phyloP scores from a whole-genome alignment of 495 filamentous ascomycete genomes.

The Lophiostoma macrostomum region DNA sequence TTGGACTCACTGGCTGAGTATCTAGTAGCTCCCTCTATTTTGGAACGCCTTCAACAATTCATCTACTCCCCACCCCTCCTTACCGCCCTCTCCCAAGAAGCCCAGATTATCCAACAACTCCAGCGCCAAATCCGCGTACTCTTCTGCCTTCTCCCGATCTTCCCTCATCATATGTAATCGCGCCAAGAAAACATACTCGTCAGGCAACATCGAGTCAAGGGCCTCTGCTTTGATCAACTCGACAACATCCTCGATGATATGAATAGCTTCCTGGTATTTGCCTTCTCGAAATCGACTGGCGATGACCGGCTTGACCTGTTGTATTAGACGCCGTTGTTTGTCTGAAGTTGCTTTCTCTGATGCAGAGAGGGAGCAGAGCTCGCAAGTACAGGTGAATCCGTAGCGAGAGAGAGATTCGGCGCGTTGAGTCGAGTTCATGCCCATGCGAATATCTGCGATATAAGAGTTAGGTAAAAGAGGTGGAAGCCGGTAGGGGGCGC shows the following conservation, averaged over 20 bases:
- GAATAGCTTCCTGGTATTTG: neutral
- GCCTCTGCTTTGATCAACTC: slow-evolving; percentile 15
- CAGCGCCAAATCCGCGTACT: neutral
- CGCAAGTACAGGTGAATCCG: slow-evolving; percentile 21
- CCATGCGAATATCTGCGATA: slow-evolving; percentile 7
- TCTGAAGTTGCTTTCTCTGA: slow-evolving; percentile 1
- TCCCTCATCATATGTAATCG: neutral
- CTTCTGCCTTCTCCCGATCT: slow-evolving; percentile 9
- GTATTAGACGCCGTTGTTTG: neutral
- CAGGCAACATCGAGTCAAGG: slow-evolving; percentile 1
- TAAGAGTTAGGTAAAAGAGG: neutral
- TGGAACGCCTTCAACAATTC: slow-evolving; percentile 18
- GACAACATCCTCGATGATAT: neutral
- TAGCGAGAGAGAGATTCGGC: slow-evolving; percentile 3
- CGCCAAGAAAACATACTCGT: slow-evolving; percentile 14
- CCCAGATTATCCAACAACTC: slow-evolving; percentile 9
- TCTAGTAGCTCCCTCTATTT: slow-evolving; percentile 2
- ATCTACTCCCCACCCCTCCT: slow-evolving; percentile 2
- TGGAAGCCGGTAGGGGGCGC: neutral
- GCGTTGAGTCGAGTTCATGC: neutral
- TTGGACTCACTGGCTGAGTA: slow-evolving; percentile 8
- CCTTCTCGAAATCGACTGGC: neutral
- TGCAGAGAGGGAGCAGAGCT: slow-evolving; percentile 1
- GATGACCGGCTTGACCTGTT: no score
- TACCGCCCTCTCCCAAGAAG: slow-evolving; percentile 10